Percentiles rank a stretch among this genome's conserved stretches.
phyloP scores from a whole-genome alignment of 495 filamentous ascomycete species.

The Aspergillus incahuasiensis region DNA sequence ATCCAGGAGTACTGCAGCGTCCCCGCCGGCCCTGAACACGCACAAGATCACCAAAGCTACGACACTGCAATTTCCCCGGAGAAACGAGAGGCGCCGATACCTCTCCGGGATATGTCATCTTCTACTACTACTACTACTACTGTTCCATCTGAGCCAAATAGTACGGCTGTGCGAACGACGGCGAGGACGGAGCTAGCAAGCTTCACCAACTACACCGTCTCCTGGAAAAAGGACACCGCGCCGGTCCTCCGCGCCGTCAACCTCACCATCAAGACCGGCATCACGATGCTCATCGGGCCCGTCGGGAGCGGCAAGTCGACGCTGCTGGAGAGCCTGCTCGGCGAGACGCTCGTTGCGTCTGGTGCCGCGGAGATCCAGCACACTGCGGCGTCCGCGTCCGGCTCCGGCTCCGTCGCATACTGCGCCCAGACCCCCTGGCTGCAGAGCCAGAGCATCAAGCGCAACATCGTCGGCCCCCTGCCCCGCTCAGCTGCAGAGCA shows the following conservation, averaged over 20 bases:
- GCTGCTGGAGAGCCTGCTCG: slow-evolving; percentile 21
- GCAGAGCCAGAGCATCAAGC: slow-evolving; percentile 30
- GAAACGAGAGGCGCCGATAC: too few relatives aligned
- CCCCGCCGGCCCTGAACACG: too few relatives aligned
- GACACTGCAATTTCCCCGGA: too few relatives aligned
- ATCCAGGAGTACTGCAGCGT: slow-evolving; percentile 24
- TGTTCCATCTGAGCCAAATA: too few relatives aligned
- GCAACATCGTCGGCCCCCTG: slow-evolving; percentile 24
- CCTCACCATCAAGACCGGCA: background rate
- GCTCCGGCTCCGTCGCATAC: slow-evolving; percentile 24
- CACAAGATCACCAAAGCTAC: too few relatives aligned
- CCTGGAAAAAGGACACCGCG: background rate
- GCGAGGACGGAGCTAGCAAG: background rate
- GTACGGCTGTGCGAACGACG: too few relatives aligned
- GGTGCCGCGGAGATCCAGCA: too few relatives aligned
- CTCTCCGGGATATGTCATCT: too few relatives aligned
- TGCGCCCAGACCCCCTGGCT: slow-evolving; percentile 38
- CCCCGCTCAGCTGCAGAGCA: too few relatives aligned
- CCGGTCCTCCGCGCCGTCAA: background rate
- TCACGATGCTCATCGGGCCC: slow-evolving; percentile 12
- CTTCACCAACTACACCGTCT: background rate
- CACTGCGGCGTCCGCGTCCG: too few relatives aligned
- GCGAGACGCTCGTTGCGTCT: slow-evolving; percentile 9
- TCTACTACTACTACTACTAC: too few relatives aligned
- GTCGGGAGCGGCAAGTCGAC: slow-evolving; percentile 26